These are phyloP conservation scores for Colletotrichum acutatum DNA, from an alignment of 2,329 filamentous ascomycete species.

Conservation along the genomic window DNA sequence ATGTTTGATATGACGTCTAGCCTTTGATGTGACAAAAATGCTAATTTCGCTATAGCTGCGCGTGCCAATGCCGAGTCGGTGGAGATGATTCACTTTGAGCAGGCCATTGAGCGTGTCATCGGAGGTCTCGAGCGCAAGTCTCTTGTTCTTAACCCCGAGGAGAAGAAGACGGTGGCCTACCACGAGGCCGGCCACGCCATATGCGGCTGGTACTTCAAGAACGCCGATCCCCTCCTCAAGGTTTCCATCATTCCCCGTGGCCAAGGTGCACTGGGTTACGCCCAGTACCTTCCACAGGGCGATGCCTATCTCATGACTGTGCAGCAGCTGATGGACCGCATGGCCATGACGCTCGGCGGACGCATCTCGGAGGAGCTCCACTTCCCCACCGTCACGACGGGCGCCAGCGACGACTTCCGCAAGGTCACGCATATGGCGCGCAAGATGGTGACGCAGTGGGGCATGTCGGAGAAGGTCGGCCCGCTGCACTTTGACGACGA, in stretches of 20 bases:
- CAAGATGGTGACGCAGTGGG: slow-evolving; percentile 99
- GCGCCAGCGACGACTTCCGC: slow-evolving; percentile 96
- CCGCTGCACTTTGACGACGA: slow-evolving; percentile 91
- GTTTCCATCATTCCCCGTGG: slow-evolving; percentile 98
- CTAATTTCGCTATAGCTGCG: slow-evolving; percentile 74
- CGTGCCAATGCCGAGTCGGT: slow-evolving; percentile 84
- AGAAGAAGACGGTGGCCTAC: slow-evolving; percentile 97
- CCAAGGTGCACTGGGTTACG: slow-evolving; percentile 92
- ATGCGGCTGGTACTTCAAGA: slow-evolving; percentile 97
- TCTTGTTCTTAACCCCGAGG: slow-evolving; percentile 88
- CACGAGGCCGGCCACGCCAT: slow-evolving; percentile 99
- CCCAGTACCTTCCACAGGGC: slow-evolving; percentile 91
- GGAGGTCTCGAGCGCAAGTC: slow-evolving; percentile 98
- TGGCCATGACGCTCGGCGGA: slow-evolving; percentile 98
- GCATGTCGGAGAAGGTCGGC: slow-evolving; percentile 95
- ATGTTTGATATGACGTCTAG: slow-evolving; percentile 49
- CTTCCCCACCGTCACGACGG: slow-evolving; percentile 95
- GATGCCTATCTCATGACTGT: slow-evolving; percentile 97
- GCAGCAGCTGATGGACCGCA: slow-evolving; percentile 97
- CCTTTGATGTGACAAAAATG: slow-evolving; percentile 21
- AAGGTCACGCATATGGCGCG: slow-evolving; percentile 97
- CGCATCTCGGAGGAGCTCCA: slow-evolving; percentile 96
- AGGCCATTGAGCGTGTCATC: slow-evolving; percentile 96
- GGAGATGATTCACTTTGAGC: slow-evolving; percentile 91
- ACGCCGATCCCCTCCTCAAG: slow-evolving; percentile 96